A percentile compares a stretch with the other conserved stretches of the same genome.
phyloP scores from a whole-genome alignment of 805 yeast species.

The Pichia scutulata region DNA sequence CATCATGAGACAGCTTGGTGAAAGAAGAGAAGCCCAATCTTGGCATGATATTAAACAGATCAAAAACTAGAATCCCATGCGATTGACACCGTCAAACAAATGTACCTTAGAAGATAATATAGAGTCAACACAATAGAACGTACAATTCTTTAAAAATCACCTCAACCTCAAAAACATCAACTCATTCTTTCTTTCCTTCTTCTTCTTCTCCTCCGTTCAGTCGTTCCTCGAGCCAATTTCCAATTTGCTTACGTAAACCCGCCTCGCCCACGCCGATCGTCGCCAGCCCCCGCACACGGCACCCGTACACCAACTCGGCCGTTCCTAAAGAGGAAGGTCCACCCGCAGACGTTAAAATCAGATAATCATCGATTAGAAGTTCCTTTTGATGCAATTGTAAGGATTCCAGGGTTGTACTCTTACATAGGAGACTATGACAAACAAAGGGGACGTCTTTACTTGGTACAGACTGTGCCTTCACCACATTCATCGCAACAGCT shows the following conservation, averaged over 20 bases:
- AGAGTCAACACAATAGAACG: no score
- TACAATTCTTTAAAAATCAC: background rate
- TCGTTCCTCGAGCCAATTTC: background rate
- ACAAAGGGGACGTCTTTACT: background rate
- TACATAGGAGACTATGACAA: background rate
- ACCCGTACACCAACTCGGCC: slow-evolving; percentile 45
- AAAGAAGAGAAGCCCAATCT: slow-evolving; percentile 20
- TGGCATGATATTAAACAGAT: slow-evolving; percentile 16
- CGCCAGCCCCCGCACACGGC: slow-evolving; percentile 18
- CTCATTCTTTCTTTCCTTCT: background rate
- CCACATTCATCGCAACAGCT: background rate
- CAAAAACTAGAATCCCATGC: background rate
- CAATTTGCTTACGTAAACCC: slow-evolving; percentile 1
- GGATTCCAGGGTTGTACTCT: slow-evolving; percentile 1
- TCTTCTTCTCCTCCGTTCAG: background rate
- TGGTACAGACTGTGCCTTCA: background rate
- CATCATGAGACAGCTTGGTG: slow-evolving; percentile 19
- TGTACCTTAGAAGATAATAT: no score
- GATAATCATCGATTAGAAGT: slow-evolving; percentile 42
- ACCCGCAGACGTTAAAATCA: slow-evolving; percentile 18
- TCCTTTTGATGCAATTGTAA: slow-evolving; percentile 1
- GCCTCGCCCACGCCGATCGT: background rate
- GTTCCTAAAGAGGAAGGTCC: slow-evolving; percentile 24
- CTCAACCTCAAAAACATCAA: background rate
- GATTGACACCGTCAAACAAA: background rate